Conservation (phyloP, 2,329 filamentous ascomycete species). For the Emmonsiellopsis sp. region DNA sequence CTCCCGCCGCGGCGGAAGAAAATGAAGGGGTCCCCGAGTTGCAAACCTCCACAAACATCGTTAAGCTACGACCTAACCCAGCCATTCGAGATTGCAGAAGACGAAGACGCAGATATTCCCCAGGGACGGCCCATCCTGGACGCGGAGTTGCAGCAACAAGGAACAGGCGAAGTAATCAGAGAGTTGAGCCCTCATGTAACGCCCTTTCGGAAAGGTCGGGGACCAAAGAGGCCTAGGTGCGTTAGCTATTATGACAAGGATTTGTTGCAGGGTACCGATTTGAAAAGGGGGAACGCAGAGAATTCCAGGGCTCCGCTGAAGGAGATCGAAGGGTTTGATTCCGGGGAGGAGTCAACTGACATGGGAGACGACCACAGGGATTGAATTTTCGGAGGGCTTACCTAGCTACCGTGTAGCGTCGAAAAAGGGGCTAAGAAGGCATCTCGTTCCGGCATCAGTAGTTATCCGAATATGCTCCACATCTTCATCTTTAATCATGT, state of each 20-base stretch:
- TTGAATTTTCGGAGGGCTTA: too few species aligned
- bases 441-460: too few species aligned
- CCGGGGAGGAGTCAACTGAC: too few species aligned
- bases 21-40: neutral
- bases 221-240: conserved; percentile 6
- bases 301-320: too few species aligned
- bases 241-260: conserved; percentile 10
- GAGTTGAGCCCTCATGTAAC: conserved; percentile 10
- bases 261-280: neutral
- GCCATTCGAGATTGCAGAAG: conserved; percentile 1
- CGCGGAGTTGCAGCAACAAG: neutral
- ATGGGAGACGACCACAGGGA: too few species aligned
- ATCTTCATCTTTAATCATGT: too few species aligned
- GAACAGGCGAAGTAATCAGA: neutral
- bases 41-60: neutral
- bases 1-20: conserved; percentile 1
- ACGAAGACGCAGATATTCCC: neutral
- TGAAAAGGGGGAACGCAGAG: too few species aligned
- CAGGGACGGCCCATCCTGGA: neutral
- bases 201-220: conserved; percentile 8
- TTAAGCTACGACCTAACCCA: neutral
- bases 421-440: too few species aligned
- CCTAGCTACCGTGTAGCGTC: too few species aligned
- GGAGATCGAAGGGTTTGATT: too few species aligned
- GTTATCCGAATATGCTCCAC: too few species aligned